These are phyloP conservation scores for Blastocystis sp. DNA, from an alignment of 352 stramenopile species.

Conservation along the genomic window DNA sequence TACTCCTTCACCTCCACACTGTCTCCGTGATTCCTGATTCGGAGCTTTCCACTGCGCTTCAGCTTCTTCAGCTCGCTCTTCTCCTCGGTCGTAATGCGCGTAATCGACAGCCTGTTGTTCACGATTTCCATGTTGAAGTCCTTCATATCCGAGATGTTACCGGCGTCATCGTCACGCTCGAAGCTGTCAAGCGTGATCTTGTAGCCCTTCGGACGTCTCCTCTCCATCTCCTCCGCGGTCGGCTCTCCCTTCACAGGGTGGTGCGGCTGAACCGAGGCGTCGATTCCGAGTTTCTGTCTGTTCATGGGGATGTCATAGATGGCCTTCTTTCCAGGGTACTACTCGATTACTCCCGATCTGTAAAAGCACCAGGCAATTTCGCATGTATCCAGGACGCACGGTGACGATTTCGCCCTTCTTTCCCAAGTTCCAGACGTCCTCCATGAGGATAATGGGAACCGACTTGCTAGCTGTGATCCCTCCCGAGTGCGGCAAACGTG, in stretches of 20 bases:
- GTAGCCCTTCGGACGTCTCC: conserved; percentile 49
- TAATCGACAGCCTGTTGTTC: conserved; percentile 55
- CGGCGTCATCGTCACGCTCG: conserved; percentile 49
- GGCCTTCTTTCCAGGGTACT: conserved; percentile 56
- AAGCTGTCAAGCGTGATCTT: conserved; percentile 55
- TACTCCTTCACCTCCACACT: conserved; percentile 21
- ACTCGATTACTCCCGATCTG: not conserved
- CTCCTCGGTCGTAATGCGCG: conserved; percentile 8
- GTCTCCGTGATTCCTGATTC: conserved; percentile 56
- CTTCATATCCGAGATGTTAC: conserved; percentile 56
- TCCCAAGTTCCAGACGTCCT: conserved; percentile 61
- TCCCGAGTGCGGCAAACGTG: not conserved
- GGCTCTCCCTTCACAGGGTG: conserved; percentile 47
- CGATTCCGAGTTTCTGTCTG: conserved; percentile 53
- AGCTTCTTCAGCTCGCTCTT: conserved; percentile 45
- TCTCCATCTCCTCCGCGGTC: conserved; percentile 55
- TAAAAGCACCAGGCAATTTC: conserved; percentile 53
- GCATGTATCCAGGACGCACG: conserved; percentile 66
- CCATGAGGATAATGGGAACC: conserved; percentile 61
- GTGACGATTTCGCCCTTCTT: conserved; percentile 63
- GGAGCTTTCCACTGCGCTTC: conserved; percentile 28
- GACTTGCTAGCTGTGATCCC: conserved; percentile 34
- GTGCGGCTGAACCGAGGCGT: conserved; percentile 16
- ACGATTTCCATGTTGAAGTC: conserved; percentile 45
- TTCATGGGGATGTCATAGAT: conserved; percentile 53